Base-by-base conservation (phyloP, 768 basidiomycete genomes). In the Mrakia frigida region DNA sequence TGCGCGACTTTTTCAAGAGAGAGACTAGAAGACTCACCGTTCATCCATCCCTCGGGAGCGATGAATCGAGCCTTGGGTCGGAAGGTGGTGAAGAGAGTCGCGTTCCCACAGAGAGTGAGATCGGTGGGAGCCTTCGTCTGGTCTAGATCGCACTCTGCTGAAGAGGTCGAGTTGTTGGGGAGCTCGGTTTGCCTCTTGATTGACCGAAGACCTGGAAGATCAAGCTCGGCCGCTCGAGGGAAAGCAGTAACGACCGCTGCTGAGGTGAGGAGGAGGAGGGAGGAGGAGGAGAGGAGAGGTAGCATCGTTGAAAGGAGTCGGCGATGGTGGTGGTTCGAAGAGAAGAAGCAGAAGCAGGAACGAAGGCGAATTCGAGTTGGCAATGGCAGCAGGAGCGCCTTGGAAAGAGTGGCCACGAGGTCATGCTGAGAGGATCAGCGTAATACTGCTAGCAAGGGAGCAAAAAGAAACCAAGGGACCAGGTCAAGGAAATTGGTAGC, bases 21-120 rank as follows among this genome's bases (percentile, higher is more conserved):
- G 33, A 16, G 2, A 2, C 14, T 25, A 1, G 6, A 39, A n/a
- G 1, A 35, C 43, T 43, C 63, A 70, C 74, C 78, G 71, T 80
- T 80, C 76, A 77, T 79, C 78, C 78, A 80, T 33, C 79, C 78
- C 39, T 80, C 77, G 11, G 75, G 75, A 11, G 77, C 79, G 56
- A 80, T 79, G 52, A 80, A 74, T 0, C 77, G 50, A 14, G 79
- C 79, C 65, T 80, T 79, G n/a, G 76, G 74, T 23, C 79, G 33
- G 74, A 79, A 80, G 52, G 77, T 73, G n/a, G 50, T 72, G 74
- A 79, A 80, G 16, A 80, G 61, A 0, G 78, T 79, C 6, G 79
- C 69, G 65, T 80, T 80, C 7, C 79, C 79, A 56, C 78, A 80
- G 31, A 75, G 59, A 5, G 74, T 73, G 41, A 79, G 75, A 56